Evolutionary conservation across 371 early-diverging fungal genomes (phyloP), one percentile per base, ranked within the genome.

Genomic region (Smittium culicis): DNA sequence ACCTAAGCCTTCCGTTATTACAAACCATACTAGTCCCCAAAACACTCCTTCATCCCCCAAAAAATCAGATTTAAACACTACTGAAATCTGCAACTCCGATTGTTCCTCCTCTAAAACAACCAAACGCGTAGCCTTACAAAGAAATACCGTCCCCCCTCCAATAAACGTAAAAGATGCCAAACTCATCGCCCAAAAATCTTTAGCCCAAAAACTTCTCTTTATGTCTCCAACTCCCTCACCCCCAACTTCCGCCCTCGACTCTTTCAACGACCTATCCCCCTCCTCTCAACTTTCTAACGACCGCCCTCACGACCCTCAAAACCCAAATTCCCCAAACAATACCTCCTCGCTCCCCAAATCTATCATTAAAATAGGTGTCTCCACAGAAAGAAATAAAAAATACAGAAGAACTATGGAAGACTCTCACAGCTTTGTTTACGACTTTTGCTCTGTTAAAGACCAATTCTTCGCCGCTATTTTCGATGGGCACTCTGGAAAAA

Each of bases 401-500:
- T 64, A 64, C n/a, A 3, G 64, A 27, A 28, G 64, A 32, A 29
- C 64, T 5, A 64, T 64, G 64, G 64, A 64, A 28, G 92, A 97
- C 73, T 86, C 96, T 14, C 96, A 97, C 74, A 81, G 83, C 3
- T 88, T 80, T 74, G 75, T 87, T 61, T 85, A 90, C 68, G 84
- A 91, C 76, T 97, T 86, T 76, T 85, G 81, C 61, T 83, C 84
- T 65, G 81, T 88, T 66, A 74, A 81, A 61, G 88, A 89, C 56
- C 92, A 91, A 77, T 89, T 90, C 8, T 93, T 88, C 71, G 93
- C 96, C 83, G 97, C 93, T 60, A 86, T 98, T 62, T 98, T 89
- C 76, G 98, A 98, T 71, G 98, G 98, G n/a, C 98, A 98, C 77
- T 96, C 96, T 3, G 97, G 98, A 20, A 89, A 88, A 74, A 82